Evolutionary conservation across 2,329 filamentous ascomycete genomes (phyloP).

Genomic region (Trichoderma polysporum): DNA sequence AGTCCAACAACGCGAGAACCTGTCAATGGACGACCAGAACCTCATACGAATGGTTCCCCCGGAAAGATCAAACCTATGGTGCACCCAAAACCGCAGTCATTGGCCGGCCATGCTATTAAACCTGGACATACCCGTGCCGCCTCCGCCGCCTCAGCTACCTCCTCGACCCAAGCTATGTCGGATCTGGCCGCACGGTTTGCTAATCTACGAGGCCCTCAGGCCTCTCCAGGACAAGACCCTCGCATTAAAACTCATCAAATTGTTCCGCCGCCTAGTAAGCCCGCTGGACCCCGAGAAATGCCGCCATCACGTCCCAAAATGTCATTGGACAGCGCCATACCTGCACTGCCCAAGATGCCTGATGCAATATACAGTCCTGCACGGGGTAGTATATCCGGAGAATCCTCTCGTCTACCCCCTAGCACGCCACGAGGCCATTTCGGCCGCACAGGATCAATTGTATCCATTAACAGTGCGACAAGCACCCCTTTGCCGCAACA

Average conservation of each 20-base stretch:
- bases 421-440: slow-evolving; percentile 65
- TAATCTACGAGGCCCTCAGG: slow-evolving; percentile 49
- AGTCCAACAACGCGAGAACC: neutral
- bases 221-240: slow-evolving; percentile 49
- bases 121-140: slow-evolving; percentile 34
- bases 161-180: slow-evolving; percentile 36
- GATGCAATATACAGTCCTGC: slow-evolving; percentile 79
- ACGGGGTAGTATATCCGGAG: slow-evolving; percentile 65
- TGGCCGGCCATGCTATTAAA: slow-evolving; percentile 58
- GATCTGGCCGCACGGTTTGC: slow-evolving; percentile 60
- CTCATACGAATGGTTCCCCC: slow-evolving; percentile 26
- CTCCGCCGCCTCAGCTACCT: slow-evolving; percentile 31
- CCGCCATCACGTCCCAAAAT: slow-evolving; percentile 44
- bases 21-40: neutral
- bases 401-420: slow-evolving; percentile 63
- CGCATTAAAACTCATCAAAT: slow-evolving; percentile 53
- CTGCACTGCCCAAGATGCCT: slow-evolving; percentile 66
- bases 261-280: slow-evolving; percentile 33
- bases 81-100: slow-evolving; percentile 65
- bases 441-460: slow-evolving; percentile 56
- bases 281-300: slow-evolving; percentile 54
- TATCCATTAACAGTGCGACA: slow-evolving; percentile 37
- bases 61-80: slow-evolving; percentile 47
- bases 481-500: slow-evolving; percentile 33
- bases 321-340: slow-evolving; percentile 51